Evolutionary conservation across 805 yeast species (phyloP).

Genomic region (Lipomyces mesembrius): DNA sequence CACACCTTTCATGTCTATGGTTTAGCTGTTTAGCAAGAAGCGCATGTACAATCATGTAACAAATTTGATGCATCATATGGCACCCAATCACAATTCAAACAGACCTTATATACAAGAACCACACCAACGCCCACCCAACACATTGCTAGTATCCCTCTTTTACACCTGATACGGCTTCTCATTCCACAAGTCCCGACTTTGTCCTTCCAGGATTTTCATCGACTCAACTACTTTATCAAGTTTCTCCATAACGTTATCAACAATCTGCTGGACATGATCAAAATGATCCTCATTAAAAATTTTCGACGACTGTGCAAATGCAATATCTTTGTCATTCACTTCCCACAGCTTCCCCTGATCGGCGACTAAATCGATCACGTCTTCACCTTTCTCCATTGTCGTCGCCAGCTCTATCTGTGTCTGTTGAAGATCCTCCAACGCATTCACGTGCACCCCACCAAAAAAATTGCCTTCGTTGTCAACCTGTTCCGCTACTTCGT

Average conservation of each 20-base stretch:
- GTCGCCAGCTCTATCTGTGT: conserved; percentile 59
- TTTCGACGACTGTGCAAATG: conserved; percentile 27
- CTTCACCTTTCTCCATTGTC: conserved; percentile 47
- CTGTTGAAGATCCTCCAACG: conserved; percentile 57
- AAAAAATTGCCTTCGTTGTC: conserved; percentile 45
- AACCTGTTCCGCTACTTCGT: conserved; percentile 55
- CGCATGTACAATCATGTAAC: background rate
- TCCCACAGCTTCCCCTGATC: conserved; percentile 39
- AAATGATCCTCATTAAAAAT: conserved; percentile 58
- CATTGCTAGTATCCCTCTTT: background rate
- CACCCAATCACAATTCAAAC: conserved; percentile 1
- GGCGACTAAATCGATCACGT: conserved; percentile 38
- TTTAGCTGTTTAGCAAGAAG: background rate
- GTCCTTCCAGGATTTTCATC: conserved; percentile 46
- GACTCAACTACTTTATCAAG: conserved; percentile 58
- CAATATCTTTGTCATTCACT: conserved; percentile 31
- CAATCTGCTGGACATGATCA: conserved; percentile 55
- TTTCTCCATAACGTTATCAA: conserved; percentile 54
- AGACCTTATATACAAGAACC: background rate
- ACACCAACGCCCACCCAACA: background rate
- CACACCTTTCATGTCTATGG: background rate
- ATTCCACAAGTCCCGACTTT: conserved; percentile 43
- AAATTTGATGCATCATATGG: conserved; percentile 1
- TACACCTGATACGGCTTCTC: conserved; percentile 19
- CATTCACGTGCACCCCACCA: conserved; percentile 53